Base-by-base conservation (phyloP, 257 asterid genomes). In the Solanum chaucha region DNA sequence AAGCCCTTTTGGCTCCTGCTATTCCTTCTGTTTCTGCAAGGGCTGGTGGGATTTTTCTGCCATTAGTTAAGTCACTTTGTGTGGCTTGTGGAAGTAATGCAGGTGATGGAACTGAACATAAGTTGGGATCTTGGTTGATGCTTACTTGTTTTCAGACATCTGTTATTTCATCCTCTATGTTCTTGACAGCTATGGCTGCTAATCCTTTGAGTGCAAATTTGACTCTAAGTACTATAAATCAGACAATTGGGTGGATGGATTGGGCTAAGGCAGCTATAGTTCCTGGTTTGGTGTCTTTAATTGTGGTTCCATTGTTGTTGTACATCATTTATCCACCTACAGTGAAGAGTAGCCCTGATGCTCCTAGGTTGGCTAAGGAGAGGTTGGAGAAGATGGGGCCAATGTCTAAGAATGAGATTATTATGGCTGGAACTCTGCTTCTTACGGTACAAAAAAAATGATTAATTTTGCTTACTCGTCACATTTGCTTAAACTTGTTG, bases 181-280 rank as follows among this genome's bases (percentile, higher is more conserved):
- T 97, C 81, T 90, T 97, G 90, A 97, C 99, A 8, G 99, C 99
- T 10, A 97, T 97, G 99, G 99, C 99, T 73, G 99, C 99, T 0
- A 97, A 97, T 91, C 99, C 99, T 0, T 87, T 97, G 93, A 96
- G 98, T 3, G 99, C 98, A 13, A 97, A 93, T 87, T 90, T 97
- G 90, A 97, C 99, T 2, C 84, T 88, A 10, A 93, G 75, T 84
- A 95, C 99, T 0, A 97, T 97, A 8, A 91, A 90, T 90, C 88
- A 92, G 89, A 86, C 94, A 0, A 94, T 97, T 86, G 96, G 96
- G 32, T 97, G 99, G 99, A 95, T 97, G 99, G 99, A 97, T 91
- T 97, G 99, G 99, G 99, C 99, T 48, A 95, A 96, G 93, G 99
- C 99, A 20, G 99, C 99, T 8, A 88, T 97, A n/a, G 98, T 97